These are phyloP conservation scores for Citrus mangshanensis DNA, from an alignment of 345 rosid species.

Conservation along the genomic window DNA sequence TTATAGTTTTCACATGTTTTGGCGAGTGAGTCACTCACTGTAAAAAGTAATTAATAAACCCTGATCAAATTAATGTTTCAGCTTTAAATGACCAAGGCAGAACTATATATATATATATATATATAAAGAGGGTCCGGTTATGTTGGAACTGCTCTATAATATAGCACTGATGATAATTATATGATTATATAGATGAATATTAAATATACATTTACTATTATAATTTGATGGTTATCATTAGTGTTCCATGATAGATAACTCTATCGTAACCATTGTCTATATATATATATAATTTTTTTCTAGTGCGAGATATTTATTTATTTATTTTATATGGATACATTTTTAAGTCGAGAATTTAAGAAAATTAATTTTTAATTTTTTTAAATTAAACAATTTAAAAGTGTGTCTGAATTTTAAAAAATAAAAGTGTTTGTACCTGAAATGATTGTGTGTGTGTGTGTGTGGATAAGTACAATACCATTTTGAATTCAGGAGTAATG, in stretches of 20 bases:
- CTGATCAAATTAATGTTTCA: not conserved
- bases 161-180: fast-evolving
- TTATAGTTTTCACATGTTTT: constrained; percentile 34
- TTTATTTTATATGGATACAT: fast-evolving
- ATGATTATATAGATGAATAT: no score
- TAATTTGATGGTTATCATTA: no score
- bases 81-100: not conserved
- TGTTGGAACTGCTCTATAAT: fast-evolving
- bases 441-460: no score
- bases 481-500: not conserved
- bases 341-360: fast-evolving
- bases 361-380: no score
- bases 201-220: no score
- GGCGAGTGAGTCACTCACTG: constrained; percentile 11
- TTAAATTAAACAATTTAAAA: fast-evolving
- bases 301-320: fast-evolving
- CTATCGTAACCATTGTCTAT: fast-evolving
- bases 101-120: no score
- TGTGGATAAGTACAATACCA: not conserved
- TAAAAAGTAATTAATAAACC: not conserved
- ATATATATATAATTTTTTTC: no score
- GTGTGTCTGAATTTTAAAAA: fast-evolving
- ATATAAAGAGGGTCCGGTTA: no score
- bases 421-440: no score
- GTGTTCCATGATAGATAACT: fast-evolving